Percentiles rank a stretch among this genome's conserved stretches.
These are phyloP conservation scores for Candida jianshihensis DNA, from an alignment of 805 yeast species.

Conservation along the genomic window DNA sequence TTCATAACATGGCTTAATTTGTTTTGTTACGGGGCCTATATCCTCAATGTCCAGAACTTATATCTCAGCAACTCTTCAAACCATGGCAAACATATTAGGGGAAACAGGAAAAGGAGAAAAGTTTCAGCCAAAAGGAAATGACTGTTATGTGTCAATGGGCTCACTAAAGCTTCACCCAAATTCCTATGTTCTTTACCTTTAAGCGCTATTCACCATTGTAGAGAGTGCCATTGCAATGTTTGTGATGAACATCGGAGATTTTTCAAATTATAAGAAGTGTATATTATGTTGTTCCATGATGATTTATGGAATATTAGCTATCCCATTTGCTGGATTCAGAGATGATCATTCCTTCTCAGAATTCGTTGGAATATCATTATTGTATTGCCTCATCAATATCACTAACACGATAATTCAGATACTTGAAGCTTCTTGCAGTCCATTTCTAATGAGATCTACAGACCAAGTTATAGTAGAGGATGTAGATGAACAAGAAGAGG, in stretches of 20 bases:
- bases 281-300: conserved; percentile 26
- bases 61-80: conserved; percentile 34
- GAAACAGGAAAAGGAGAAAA: conserved; percentile 17
- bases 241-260: conserved; percentile 35
- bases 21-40: conserved; percentile 36
- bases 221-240: conserved; percentile 31
- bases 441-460: conserved; percentile 31
- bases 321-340: conserved; percentile 30
- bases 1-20: conserved; percentile 31
- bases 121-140: conserved; percentile 27
- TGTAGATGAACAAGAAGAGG: background rate
- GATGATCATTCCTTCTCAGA: conserved; percentile 13
- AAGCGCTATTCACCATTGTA: conserved; percentile 31
- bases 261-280: conserved; percentile 29
- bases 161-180: conserved; percentile 26
- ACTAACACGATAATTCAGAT: conserved; percentile 29
- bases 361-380: conserved; percentile 23
- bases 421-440: conserved; percentile 34
- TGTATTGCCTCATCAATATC: conserved; percentile 27
- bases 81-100: conserved; percentile 29
- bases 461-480: conserved; percentile 6
- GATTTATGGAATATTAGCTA: conserved; percentile 28
- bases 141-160: conserved; percentile 33
- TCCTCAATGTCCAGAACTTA: conserved; percentile 34
- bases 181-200: conserved; percentile 31